Evolutionary conservation across 371 early-diverging fungal genomes (phyloP).

Genomic region (Mucor velutinosus): DNA sequence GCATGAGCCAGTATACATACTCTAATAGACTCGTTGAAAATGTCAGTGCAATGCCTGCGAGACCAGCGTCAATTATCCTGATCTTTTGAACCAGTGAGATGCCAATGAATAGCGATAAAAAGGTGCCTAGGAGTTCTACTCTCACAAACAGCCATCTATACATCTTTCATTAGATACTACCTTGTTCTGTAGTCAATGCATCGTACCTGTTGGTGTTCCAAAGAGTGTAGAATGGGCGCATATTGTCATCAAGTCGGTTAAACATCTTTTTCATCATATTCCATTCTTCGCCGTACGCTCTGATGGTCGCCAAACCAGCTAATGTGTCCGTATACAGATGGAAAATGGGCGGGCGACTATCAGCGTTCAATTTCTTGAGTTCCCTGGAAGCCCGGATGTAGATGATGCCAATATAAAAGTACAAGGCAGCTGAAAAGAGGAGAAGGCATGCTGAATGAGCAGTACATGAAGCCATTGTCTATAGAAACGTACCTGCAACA

Average conservation of each 20-base stretch:
- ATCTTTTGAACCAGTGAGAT: slow-evolving; percentile 53
- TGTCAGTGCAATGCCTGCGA: slow-evolving; percentile 81
- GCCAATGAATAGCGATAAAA: slow-evolving; percentile 71
- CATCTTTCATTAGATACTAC: neutral
- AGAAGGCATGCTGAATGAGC: neutral
- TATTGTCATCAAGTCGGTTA: slow-evolving; percentile 61
- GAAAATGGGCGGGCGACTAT: slow-evolving; percentile 54
- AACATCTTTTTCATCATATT: slow-evolving; percentile 52
- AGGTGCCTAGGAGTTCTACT: slow-evolving; percentile 71
- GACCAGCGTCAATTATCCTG: slow-evolving; percentile 64
- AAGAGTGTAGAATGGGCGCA: slow-evolving; percentile 77
- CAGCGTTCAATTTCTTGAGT: slow-evolving; percentile 54
- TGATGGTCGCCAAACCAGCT: slow-evolving; percentile 53
- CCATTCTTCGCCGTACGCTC: slow-evolving; percentile 53
- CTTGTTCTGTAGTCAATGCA: neutral
- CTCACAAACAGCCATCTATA: slow-evolving; percentile 58
- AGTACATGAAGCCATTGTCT: neutral
- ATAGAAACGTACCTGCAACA: slow-evolving; percentile 29
- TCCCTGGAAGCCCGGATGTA: slow-evolving; percentile 64
- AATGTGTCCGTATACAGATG: slow-evolving; percentile 59
- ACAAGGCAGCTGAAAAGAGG: slow-evolving; percentile 24
- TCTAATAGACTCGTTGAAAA: slow-evolving; percentile 66
- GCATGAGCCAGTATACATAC: slow-evolving; percentile 77
- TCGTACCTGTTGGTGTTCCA: slow-evolving; percentile 85
- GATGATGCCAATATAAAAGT: slow-evolving; percentile 44